Base-by-base conservation (phyloP, 768 basidiomycete species). In the Tylopilus vinaceipallidus region DNA sequence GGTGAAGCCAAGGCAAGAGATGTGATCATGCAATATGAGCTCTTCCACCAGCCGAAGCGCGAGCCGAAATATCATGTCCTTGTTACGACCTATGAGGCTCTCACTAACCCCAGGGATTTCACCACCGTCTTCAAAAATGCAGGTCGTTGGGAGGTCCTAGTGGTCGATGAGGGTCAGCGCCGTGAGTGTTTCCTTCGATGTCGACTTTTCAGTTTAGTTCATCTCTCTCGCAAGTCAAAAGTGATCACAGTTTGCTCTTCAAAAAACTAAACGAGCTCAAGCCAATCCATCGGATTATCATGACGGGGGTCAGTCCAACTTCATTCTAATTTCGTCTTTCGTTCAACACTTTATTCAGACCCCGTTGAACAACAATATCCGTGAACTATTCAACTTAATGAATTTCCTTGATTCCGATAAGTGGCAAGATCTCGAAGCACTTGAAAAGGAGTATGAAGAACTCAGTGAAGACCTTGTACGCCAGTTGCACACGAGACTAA, bases 351-450 rank as follows among this genome's bases (percentile, higher is more conserved):
- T 33, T 33, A 33, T 32, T 17, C 50, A 92, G 79, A 98, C 97
- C 0, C 95, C 95, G 0, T 68, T 98, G 50, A 98, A 98, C 69
- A 98, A 98, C 73, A 98, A 98, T 63, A 87, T 99, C 20, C 80
- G 91, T 40, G 97, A 99, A 69, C 70, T 99, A 22, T 95, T 98
- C 75, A 98, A 95, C 66, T 76, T 99, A 36, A 93, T 99, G 84
- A 91, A 93, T 65, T 98, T 98, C 73, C 79, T 98, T 16, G 91
- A 94, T 63, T 82, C 88, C 6, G 56, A 69, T 12, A 74, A 87
- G 53, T 91, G 91, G 91, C 64, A 70, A 6, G 82, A 98, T 63
- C 72, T 98, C 19, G 82, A 86, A 59, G 75, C 66, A 6, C 74
- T 98, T 11, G 84, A 87, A 50, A 80, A 79, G 57, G 78, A 90